Evolutionary conservation across 176 grass and related monocot genomes (phyloP).

Genomic region (Chloris gayana): DNA sequence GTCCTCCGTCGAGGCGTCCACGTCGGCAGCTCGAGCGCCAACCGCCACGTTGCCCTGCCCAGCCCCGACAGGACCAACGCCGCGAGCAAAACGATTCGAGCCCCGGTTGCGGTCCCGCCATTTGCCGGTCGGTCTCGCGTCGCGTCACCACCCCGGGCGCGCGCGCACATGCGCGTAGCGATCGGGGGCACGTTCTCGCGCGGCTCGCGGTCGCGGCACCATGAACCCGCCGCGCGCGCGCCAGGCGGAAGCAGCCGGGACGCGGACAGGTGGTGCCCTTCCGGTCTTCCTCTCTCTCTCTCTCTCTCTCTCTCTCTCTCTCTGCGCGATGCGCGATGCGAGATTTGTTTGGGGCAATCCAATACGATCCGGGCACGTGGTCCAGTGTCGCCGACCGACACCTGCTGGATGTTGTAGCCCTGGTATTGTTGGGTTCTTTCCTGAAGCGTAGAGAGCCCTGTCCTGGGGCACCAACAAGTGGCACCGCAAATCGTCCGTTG

Average conservation of each 20-base stretch:
- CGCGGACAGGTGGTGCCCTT: not conserved
- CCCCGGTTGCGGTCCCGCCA: not conserved
- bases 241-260: not conserved
- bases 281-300: not conserved
- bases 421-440: not conserved
- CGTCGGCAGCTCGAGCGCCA: constrained; percentile 18
- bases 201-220: not conserved
- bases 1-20: not conserved
- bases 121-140: not conserved
- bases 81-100: not conserved
- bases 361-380: not conserved
- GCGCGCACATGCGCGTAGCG: constrained; percentile 27
- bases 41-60: constrained; percentile 13
- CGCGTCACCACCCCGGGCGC: not conserved
- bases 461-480: not conserved
- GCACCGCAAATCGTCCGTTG: not conserved
- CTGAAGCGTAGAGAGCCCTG: not conserved
- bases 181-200: constrained; percentile 6
- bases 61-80: not conserved
- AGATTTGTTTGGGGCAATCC: not conserved
- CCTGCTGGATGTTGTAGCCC: too few relatives aligned
- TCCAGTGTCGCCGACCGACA: not conserved
- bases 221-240: not conserved
- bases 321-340: not conserved
- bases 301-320: too few relatives aligned